Evolutionary conservation across 148 eudicot species (phyloP).

Genomic region (Oxyria digyna): DNA sequence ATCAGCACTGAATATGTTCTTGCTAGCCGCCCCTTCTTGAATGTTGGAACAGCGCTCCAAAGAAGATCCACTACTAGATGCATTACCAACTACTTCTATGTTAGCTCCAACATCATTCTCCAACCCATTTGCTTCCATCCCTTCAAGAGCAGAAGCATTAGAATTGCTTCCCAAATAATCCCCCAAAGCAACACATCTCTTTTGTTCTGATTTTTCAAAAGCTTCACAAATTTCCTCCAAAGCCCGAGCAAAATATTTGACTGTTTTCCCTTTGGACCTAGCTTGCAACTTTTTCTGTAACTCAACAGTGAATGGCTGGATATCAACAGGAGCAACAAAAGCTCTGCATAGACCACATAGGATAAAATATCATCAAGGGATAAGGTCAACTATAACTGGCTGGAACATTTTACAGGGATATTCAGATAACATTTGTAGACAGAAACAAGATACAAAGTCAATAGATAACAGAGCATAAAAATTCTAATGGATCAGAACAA

Average conservation of each 20-base stretch:
- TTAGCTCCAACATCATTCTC: constrained; percentile 16
- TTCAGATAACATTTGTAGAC: neutral
- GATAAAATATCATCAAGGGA: neutral
- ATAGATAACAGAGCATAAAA: neutral
- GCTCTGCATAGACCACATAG: constrained; percentile 38
- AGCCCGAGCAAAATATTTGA: constrained; percentile 62
- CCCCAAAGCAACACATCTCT: constrained; percentile 19
- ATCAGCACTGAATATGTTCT: constrained; percentile 4
- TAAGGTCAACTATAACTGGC: neutral
- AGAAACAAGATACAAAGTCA: neutral
- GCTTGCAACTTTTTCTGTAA: constrained; percentile 45
- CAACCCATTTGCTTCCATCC: constrained; percentile 26
- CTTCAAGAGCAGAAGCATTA: constrained; percentile 23
- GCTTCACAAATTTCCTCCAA: constrained; percentile 82
- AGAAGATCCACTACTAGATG: constrained; percentile 19
- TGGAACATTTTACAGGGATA: neutral
- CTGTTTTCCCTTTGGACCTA: constrained; percentile 68
- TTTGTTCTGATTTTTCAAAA: constrained; percentile 43
- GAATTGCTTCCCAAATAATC: constrained; percentile 22
- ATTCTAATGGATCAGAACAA: neutral
- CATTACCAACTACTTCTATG: constrained; percentile 15
- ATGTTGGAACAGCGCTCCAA: constrained; percentile 25
- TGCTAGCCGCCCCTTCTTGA: constrained; percentile 15
- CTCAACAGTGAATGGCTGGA: constrained; percentile 73
- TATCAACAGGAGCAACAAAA: constrained; percentile 78